Percentiles rank a stretch among this genome's conserved stretches.
Conservation (phyloP, 176 grass and related monocot species). For the Rhynchospora pubera region DNA sequence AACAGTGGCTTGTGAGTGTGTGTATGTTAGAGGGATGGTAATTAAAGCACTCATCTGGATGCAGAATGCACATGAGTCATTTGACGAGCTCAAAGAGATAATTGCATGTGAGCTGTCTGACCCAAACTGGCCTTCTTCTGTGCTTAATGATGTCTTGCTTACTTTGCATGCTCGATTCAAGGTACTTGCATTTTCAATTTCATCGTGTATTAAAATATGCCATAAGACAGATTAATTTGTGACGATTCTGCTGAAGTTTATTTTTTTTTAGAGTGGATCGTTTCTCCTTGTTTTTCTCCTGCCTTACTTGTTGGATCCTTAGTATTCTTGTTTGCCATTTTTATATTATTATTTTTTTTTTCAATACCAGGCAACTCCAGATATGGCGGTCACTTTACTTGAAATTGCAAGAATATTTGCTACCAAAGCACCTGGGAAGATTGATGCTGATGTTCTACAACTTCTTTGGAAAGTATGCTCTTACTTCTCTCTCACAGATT, state of each 20-base stretch:
- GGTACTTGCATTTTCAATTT: conserved; percentile 35
- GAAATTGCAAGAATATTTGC: conserved; percentile 99
- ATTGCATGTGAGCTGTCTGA: conserved; percentile 98
- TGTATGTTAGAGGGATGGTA: conserved; percentile 98
- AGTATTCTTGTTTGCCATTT: conserved; percentile 26
- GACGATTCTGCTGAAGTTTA: not conserved
- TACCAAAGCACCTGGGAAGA: conserved; percentile 98
- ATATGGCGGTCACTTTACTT: conserved; percentile 98
- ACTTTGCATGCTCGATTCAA: conserved; percentile 98
- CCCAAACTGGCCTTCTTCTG: conserved; percentile 90
- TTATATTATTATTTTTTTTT: conserved; percentile 31
- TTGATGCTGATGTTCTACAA: conserved; percentile 97
- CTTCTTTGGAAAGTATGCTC: conserved; percentile 91
- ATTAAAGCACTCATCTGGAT: conserved; percentile 99
- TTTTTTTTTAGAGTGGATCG: not conserved
- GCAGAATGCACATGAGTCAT: conserved; percentile 97
- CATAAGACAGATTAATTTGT: not conserved
- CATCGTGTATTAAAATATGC: conserved; percentile 1
- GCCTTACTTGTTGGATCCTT: conserved; percentile 7
- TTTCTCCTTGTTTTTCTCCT: too few species aligned
- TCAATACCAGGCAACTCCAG: conserved; percentile 79
- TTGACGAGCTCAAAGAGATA: conserved; percentile 87
- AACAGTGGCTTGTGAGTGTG: conserved; percentile 97
- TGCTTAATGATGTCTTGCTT: conserved; percentile 92
- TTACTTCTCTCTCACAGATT: not conserved